phyloP scores from a whole-genome alignment of 2,329 filamentous ascomycete species.

The Fusarium vanettenii region DNA sequence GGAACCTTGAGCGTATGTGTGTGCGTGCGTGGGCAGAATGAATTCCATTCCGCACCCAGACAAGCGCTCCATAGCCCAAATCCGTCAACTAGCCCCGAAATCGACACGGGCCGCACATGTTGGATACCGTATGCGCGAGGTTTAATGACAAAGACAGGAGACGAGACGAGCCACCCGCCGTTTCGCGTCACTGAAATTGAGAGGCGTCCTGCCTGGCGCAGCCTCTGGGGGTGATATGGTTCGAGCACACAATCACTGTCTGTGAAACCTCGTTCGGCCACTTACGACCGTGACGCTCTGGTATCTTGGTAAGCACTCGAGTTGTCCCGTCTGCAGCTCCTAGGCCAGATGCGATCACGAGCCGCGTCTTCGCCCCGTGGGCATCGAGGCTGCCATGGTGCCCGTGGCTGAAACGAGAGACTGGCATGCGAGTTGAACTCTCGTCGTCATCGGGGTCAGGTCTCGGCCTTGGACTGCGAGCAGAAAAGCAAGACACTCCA shows the following conservation, averaged over 20 bases:
- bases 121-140: constrained; percentile 5
- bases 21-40: constrained; percentile 2
- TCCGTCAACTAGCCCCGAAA: not conserved
- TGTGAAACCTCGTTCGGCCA: constrained; percentile 13
- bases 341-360: constrained; percentile 5
- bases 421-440: constrained; percentile 37
- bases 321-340: not conserved
- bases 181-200: constrained; percentile 30
- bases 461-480: constrained; percentile 13
- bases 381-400: not conserved
- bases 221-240: constrained; percentile 19
- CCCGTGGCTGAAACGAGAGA: constrained; percentile 40
- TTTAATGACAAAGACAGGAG: constrained; percentile 23
- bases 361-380: constrained; percentile 3
- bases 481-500: not conserved
- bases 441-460: constrained; percentile 8
- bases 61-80: constrained; percentile 3
- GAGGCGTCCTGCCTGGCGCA: constrained; percentile 21
- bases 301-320: not conserved
- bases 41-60: constrained; percentile 24
- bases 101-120: constrained; percentile 19
- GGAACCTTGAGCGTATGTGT: not conserved
- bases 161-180: constrained; percentile 6
- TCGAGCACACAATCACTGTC: constrained; percentile 9
- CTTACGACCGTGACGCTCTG: not conserved